These are phyloP conservation scores for Pseudogymnoascus sp. DNA, from an alignment of 2,329 filamentous ascomycete species.

Conservation along the genomic window DNA sequence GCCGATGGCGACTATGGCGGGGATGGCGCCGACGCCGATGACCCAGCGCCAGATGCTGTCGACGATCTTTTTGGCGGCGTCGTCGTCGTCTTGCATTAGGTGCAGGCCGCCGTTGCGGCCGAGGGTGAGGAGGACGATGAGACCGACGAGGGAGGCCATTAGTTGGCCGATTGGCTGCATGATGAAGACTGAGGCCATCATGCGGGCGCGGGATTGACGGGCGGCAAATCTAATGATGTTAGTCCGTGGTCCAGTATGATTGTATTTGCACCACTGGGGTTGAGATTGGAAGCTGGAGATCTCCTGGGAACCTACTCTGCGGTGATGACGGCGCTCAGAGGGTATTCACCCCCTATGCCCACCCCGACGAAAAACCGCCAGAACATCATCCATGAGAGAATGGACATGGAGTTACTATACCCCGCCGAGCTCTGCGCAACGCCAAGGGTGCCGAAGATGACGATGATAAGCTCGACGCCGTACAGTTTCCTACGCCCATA, in stretches of 20 bases:
- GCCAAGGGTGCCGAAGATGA: constrained; percentile 38
- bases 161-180: constrained; percentile 63
- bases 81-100: not conserved
- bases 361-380: constrained; percentile 41
- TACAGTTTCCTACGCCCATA: constrained; percentile 43
- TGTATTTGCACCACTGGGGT: not conserved
- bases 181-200: constrained; percentile 60
- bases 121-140: constrained; percentile 33
- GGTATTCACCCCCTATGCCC: constrained; percentile 61
- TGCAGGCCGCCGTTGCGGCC: constrained; percentile 14
- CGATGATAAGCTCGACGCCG: constrained; percentile 38
- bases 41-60: constrained; percentile 61
- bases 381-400: constrained; percentile 37
- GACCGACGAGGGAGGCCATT: constrained; percentile 52
- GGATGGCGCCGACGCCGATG: constrained; percentile 55
- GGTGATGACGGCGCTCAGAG: constrained; percentile 57
- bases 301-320: constrained; percentile 45
- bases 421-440: constrained; percentile 38
- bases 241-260: not conserved
- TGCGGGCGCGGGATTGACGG: constrained; percentile 55
- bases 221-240: constrained; percentile 33
- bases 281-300: not conserved
- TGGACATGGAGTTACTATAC: constrained; percentile 31
- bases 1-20: constrained; percentile 53
- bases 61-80: constrained; percentile 27